Evolutionary conservation across 306 rosid genomes (phyloP), one percentile per base, ranked within the genome.

Genomic region (Delonix regia): DNA sequence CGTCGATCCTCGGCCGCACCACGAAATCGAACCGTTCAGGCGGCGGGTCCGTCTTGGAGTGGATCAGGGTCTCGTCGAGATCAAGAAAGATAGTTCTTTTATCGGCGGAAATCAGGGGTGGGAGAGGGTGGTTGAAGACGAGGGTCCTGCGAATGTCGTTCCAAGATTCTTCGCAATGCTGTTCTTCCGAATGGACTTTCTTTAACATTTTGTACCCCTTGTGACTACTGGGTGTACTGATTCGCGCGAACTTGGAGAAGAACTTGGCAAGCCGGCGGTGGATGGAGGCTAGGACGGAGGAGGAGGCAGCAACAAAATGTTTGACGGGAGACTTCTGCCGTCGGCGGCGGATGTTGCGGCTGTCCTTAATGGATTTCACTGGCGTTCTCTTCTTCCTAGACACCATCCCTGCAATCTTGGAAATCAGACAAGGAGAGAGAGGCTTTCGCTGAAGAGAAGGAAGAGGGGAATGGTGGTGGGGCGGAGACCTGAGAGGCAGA

Each of bases 31-130:
- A 95, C 28, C 78, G 48, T 36, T 80, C 85, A 28, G 94, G 93
- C 5, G 83, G 87, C 3, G 93, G 89, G 3, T 85, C 83, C 0
- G 90, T 75, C 52, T 79, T 74, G 7, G 98, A 87, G 72, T 95
- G 99, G 10, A 95, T 67, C 41, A 95, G 71, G 5, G 99, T 95
- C 79, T 95, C 98, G 56, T 95, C 99, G 0, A 95, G 87, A 68
- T 95, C 99, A 2, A 95, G 96, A 51, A 95, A 79, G 13, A 95
- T 73, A 0, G 99, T 95, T 39, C 78, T 80, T 15, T 73, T 81
- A 27, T 52, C 52, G 1, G 79, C 60, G 0, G 89, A 78, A 0
- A 45, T 64, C 42, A 82, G 82, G 4, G 89, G 91, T 0, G 90
- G 89, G 5, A 86, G 83, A 1, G 38, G 30, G 22, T 59, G 55